Percentiles rank a stretch among this genome's conserved stretches.
phyloP scores from a whole-genome alignment of 768 basidiomycete species.

The Tremella mesenterica region DNA sequence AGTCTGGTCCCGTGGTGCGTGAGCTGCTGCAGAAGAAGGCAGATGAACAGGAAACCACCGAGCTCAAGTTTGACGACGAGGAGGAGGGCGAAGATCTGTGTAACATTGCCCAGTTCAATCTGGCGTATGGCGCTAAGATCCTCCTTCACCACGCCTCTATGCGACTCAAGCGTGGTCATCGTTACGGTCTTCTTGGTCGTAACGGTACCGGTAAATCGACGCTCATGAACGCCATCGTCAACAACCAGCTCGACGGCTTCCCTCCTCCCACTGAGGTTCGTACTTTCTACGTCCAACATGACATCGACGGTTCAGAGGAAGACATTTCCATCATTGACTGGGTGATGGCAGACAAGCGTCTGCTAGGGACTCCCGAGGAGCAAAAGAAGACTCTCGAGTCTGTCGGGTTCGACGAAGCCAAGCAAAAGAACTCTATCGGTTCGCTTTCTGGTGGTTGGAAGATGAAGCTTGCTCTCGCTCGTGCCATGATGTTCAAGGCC shows the following conservation, averaged over 20 bases:
- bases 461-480: constrained; percentile 97
- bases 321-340: constrained; percentile 83
- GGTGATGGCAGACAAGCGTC: constrained; percentile 75
- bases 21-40: constrained; percentile 90
- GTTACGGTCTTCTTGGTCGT: constrained; percentile 96
- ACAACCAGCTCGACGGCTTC: constrained; percentile 87
- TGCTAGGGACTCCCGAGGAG: constrained; percentile 62
- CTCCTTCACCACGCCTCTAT: constrained; percentile 91
- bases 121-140: constrained; percentile 98
- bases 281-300: constrained; percentile 99
- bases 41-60: constrained; percentile 61
- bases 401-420: constrained; percentile 83
- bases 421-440: constrained; percentile 77
- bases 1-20: constrained; percentile 58
- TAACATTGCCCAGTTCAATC: constrained; percentile 91
- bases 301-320: constrained; percentile 91
- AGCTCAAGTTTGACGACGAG: constrained; percentile 64
- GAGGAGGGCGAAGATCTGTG: constrained; percentile 98
- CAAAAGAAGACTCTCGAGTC: constrained; percentile 70
- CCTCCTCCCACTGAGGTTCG: constrained; percentile 93
- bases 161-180: constrained; percentile 96
- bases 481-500: constrained; percentile 96
- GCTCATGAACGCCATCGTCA: constrained; percentile 45
- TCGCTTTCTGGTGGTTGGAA: constrained; percentile 97
- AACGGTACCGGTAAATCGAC: constrained; percentile 87